phyloP scores from a whole-genome alignment of 225 moss, liverwort and hornwort genomes.

The Antitrichia curtipendula region DNA sequence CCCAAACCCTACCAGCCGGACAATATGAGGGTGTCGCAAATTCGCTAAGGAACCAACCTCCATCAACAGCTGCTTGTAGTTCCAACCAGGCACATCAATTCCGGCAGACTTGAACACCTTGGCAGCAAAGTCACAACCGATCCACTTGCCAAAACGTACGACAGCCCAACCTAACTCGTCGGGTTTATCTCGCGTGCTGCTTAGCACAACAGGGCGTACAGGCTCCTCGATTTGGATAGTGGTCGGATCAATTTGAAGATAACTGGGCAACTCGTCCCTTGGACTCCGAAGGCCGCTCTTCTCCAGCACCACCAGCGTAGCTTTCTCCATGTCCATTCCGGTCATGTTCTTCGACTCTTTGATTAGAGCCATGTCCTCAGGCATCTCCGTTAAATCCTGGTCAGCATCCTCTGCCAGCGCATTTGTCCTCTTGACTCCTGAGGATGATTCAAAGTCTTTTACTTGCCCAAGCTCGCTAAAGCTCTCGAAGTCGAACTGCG shows the following conservation, averaged over 20 bases:
- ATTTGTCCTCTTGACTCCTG: not conserved
- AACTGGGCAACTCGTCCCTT: not conserved
- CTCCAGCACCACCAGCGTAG: not conserved
- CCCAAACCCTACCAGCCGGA: conserved; percentile 4
- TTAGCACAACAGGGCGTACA: not conserved
- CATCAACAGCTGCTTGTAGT: conserved; percentile 4
- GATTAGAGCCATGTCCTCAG: not conserved
- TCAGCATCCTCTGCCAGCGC: not conserved
- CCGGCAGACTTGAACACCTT: conserved; percentile 3
- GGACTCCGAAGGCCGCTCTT: not conserved
- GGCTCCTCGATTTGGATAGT: not conserved
- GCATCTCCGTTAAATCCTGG: not conserved
- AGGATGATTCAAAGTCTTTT: not conserved
- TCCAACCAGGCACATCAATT: not conserved
- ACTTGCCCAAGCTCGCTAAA: not conserved
- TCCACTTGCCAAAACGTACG: not conserved
- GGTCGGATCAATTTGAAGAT: not conserved
- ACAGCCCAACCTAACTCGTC: not conserved
- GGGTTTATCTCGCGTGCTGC: not conserved
- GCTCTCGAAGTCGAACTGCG: not conserved
- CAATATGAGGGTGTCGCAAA: conserved; percentile 18
- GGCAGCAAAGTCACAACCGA: conserved; percentile 7
- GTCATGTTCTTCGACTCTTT: not conserved
- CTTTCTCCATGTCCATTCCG: not conserved
- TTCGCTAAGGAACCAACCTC: conserved; percentile 13